Evolutionary conservation across 2,329 filamentous ascomycete genomes (phyloP).

Genomic region (Neoascochyta sp.): DNA sequence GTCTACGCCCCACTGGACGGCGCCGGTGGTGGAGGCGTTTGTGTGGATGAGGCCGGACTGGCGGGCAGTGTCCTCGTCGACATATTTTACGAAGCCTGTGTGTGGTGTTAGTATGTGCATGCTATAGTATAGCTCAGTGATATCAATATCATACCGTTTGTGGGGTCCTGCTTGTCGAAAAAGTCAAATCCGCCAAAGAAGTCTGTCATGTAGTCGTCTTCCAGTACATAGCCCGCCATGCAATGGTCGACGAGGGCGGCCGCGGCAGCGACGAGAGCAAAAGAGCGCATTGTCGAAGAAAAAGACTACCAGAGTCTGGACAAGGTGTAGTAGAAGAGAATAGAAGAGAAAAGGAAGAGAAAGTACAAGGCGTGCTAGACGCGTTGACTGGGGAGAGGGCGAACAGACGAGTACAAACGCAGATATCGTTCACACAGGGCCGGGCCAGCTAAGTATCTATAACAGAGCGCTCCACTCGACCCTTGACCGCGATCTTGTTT

Average conservation of each 20-base stretch:
- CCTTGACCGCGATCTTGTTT: too few relatives aligned
- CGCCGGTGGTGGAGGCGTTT: constrained; percentile 22
- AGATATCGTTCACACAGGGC: constrained; percentile 1
- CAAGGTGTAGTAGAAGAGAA: too few relatives aligned
- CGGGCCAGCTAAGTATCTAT: too few relatives aligned
- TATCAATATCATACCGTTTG: constrained; percentile 34
- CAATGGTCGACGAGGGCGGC: constrained; percentile 32
- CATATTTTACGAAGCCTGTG: constrained; percentile 41
- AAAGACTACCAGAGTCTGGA: too few relatives aligned
- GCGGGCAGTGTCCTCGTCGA: constrained; percentile 38
- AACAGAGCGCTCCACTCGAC: too few relatives aligned
- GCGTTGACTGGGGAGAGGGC: constrained; percentile 23
- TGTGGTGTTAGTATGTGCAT: constrained; percentile 9
- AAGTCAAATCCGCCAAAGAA: constrained; percentile 48
- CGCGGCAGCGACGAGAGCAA: constrained; percentile 33
- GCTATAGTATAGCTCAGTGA: constrained; percentile 6
- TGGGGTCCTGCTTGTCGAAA: constrained; percentile 45
- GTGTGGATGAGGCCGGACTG: constrained; percentile 42
- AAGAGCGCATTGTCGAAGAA: constrained; percentile 35
- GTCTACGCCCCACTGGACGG: constrained; percentile 49
- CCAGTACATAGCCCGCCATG: constrained; percentile 41
- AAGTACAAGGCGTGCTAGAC: constrained; percentile 32
- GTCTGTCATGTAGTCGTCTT: constrained; percentile 41
- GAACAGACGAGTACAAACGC: constrained; percentile 7
- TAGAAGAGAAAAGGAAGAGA: constrained; percentile 13